phyloP scores from a whole-genome alignment of 495 filamentous ascomycete genomes.

The Tuber microsphaerosporum region DNA sequence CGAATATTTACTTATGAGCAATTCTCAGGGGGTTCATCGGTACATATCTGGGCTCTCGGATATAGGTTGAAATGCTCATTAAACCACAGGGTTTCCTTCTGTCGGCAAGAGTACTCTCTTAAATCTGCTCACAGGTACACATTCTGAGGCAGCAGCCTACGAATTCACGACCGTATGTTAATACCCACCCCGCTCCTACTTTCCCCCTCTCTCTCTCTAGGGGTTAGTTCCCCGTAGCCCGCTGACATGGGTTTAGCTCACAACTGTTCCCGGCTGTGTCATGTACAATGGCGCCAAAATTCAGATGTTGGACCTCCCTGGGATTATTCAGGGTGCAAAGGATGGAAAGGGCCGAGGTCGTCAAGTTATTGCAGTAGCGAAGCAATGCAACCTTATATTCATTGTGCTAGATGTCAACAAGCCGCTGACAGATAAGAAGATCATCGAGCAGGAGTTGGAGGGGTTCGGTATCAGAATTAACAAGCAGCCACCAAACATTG shows the following conservation, averaged over 20 bases:
- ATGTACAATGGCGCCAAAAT: conserved; percentile 95
- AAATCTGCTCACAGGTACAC: conserved; percentile 87
- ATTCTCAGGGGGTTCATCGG: conserved; percentile 49
- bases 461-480: conserved; percentile 98
- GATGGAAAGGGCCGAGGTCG: conserved; percentile 97
- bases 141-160: conserved; percentile 94
- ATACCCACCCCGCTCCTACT: neutral
- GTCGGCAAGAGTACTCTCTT: conserved; percentile 97
- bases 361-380: conserved; percentile 97
- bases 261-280: conserved; percentile 94
- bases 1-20: conserved; percentile 19
- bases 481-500: conserved; percentile 92
- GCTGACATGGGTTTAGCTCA: conserved; percentile 50
- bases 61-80: conserved; percentile 28
- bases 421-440: conserved; percentile 88
- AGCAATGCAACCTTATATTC: conserved; percentile 97
- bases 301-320: conserved; percentile 96
- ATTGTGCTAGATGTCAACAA: conserved; percentile 99
- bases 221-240: neutral
- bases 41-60: conserved; percentile 14
- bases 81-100: conserved; percentile 69
- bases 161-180: conserved; percentile 74
- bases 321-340: conserved; percentile 98
- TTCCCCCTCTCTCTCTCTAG: neutral
- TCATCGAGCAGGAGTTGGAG: conserved; percentile 95